These are phyloP conservation scores for Trametes polyzona DNA, from an alignment of 1,284 basidiomycete genomes.

Conservation along the genomic window DNA sequence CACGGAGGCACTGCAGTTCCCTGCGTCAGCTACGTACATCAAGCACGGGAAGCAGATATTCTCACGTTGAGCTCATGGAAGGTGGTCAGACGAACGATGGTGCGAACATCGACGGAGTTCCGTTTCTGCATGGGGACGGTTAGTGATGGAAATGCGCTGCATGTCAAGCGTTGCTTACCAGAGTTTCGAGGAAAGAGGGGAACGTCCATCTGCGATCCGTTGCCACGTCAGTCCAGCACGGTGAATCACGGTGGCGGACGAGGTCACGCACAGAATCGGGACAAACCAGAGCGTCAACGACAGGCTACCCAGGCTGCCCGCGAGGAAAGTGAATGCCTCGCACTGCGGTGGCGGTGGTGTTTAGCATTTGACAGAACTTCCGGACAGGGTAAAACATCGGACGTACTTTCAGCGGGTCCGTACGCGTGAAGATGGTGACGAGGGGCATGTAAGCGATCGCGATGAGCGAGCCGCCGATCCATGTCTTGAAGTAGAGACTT, in stretches of 20 bases:
- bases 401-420: slow-evolving; percentile 59
- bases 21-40: neutral
- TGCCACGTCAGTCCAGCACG: slow-evolving; percentile 12
- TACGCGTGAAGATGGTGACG: slow-evolving; percentile 62
- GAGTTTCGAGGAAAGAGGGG: slow-evolving; percentile 60
- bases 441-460: slow-evolving; percentile 71
- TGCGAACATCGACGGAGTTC: slow-evolving; percentile 62
- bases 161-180: slow-evolving; percentile 48
- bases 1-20: slow-evolving; percentile 58
- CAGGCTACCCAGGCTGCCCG: slow-evolving; percentile 69
- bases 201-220: slow-evolving; percentile 56
- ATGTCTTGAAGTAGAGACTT: slow-evolving; percentile 71
- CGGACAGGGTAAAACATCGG: neutral
- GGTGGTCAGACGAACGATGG: slow-evolving; percentile 71
- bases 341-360: slow-evolving; percentile 44
- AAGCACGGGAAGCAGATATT: neutral
- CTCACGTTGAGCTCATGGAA: slow-evolving; percentile 77
- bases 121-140: slow-evolving; percentile 42
- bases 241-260: too few relatives aligned
- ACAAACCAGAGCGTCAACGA: slow-evolving; percentile 70
- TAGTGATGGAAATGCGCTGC: neutral
- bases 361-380: neutral
- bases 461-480: slow-evolving; percentile 64
- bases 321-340: slow-evolving; percentile 70
- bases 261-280: slow-evolving; percentile 59